Evolutionary conservation across 805 yeast genomes (phyloP), one percentile per base, ranked within the genome.

Genomic region (Martiniozyma abietophila): DNA sequence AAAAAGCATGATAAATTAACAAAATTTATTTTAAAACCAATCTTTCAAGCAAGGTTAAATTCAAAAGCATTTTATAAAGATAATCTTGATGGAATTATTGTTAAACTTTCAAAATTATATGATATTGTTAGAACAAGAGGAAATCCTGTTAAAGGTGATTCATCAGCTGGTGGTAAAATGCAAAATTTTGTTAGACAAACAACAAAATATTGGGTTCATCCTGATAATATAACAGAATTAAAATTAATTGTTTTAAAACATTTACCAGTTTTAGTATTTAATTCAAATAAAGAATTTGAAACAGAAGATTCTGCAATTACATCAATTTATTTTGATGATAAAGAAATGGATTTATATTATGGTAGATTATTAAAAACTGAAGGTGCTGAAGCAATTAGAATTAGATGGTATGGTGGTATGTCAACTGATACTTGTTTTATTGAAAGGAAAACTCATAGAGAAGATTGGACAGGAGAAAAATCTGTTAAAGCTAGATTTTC

Each of bases 371-470:
- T 92, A 56, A 92, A 92, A 61, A 92, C 85, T 50, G 98, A 92
- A 66, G 98, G 98, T 58, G 98, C 98, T 5, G 98, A 92, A 61
- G 97, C 97, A 16, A 86, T 89, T 45, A 79, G 99, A 62, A 69
- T 92, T 54, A 79, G 98, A 65, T 92, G 99, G 99, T 92, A 92
- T 57, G 98, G 99, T 54, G 96, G 96, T 36, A 92, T 92, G 98
- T 69, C 71, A 35, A 71, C 88, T 2, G 96, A 89, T 47, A 83
- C 82, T 27, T 83, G 89, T 36, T 92, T 92, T 44, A 95, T 89
- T 31, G 99, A 92, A 62, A 75, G 98, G 59, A 92, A 92, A 59
- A 92, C 99, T 5, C 98, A 92, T 56, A 74, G 98, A 59, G 98
- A 92, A 60, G 99, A 92, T 65, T 89, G 98, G 98, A 92, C 99